These are phyloP conservation scores for Talaromyces trachyspermus DNA, from an alignment of 495 filamentous ascomycete genomes.

Conservation along the genomic window DNA sequence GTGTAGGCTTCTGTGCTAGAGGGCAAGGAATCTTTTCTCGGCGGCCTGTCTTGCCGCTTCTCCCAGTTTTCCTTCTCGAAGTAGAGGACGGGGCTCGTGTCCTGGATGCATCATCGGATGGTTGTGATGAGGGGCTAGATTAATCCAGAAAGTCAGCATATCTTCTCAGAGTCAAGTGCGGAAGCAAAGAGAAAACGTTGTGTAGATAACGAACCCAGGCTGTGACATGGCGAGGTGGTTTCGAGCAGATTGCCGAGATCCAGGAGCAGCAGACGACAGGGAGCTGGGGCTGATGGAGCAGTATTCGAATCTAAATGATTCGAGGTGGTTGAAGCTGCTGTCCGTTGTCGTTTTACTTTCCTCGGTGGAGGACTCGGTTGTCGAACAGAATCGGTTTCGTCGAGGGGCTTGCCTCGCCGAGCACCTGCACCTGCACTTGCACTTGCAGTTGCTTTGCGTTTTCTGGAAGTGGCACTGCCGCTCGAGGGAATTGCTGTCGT, in stretches of 20 bases:
- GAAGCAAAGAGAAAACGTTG: not conserved
- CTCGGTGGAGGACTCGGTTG: constrained; percentile 34
- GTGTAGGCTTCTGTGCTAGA: constrained; percentile 21
- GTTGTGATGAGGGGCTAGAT: constrained; percentile 38
- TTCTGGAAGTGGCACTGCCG: constrained; percentile 40
- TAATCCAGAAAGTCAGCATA: constrained; percentile 10
- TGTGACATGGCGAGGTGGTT: constrained; percentile 73
- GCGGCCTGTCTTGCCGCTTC: constrained; percentile 35
- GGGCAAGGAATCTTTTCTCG: constrained; percentile 10
- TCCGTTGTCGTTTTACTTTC: constrained; percentile 37
- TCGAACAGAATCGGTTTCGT: constrained; percentile 31
- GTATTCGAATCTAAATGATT: constrained; percentile 23
- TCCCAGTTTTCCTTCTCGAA: constrained; percentile 60
- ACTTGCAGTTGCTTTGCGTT: constrained; percentile 52
- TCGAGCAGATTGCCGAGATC: constrained; percentile 53
- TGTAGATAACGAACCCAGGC: constrained; percentile 50
- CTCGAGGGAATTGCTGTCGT: constrained; percentile 24
- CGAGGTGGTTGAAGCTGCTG: constrained; percentile 23
- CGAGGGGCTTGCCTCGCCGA: constrained; percentile 30
- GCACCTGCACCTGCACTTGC: no score
- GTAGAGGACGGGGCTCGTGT: constrained; percentile 40
- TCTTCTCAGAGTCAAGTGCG: not conserved
- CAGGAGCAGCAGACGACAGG: constrained; percentile 25
- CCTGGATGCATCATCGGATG: constrained; percentile 35
- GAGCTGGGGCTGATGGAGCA: constrained; percentile 30